Evolutionary conservation across 2,329 filamentous ascomycete genomes (phyloP).

Genomic region (Penicillium crustosum): DNA sequence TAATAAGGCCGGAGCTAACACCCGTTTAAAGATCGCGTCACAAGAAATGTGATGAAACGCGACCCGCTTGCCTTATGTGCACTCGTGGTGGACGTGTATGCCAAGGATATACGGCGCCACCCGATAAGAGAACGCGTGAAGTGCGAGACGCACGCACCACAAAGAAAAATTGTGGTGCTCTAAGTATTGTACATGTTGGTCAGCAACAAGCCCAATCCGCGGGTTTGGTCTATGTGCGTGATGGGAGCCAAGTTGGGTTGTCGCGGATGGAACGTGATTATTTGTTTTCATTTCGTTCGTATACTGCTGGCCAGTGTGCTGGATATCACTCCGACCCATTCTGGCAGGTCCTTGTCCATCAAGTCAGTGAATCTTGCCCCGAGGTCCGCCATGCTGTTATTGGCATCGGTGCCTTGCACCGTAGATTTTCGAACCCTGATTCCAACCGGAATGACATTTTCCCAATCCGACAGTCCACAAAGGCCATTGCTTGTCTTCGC

Average conservation of each 20-base stretch:
- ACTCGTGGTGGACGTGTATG: not conserved
- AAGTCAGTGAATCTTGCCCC: conserved; percentile 1
- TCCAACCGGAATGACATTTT: conserved; percentile 2
- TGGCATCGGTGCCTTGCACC: conserved; percentile 8
- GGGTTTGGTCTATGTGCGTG: not conserved
- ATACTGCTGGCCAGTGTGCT: conserved; percentile 2
- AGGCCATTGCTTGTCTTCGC: conserved; percentile 5
- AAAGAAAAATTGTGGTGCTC: not conserved
- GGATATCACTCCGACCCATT: conserved; percentile 6
- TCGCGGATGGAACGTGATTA: conserved; percentile 8
- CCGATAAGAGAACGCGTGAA: conserved; percentile 3
- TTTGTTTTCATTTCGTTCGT: conserved; percentile 3
- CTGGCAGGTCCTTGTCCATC: conserved; percentile 8
- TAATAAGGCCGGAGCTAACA: not conserved
- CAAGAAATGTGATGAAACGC: conserved; percentile 10
- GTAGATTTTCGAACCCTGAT: not conserved
- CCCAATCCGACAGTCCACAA: conserved; percentile 3
- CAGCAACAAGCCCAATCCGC: not conserved
- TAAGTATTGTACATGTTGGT: not conserved
- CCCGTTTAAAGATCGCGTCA: not conserved
- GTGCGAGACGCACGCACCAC: not conserved
- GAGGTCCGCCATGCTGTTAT: conserved; percentile 5
- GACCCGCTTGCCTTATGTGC: conserved; percentile 6
- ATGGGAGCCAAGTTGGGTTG: conserved; percentile 1
- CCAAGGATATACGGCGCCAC: conserved; percentile 1